These are phyloP conservation scores for Breynia disticha DNA, from an alignment of 441 rosid species.

Conservation along the genomic window DNA sequence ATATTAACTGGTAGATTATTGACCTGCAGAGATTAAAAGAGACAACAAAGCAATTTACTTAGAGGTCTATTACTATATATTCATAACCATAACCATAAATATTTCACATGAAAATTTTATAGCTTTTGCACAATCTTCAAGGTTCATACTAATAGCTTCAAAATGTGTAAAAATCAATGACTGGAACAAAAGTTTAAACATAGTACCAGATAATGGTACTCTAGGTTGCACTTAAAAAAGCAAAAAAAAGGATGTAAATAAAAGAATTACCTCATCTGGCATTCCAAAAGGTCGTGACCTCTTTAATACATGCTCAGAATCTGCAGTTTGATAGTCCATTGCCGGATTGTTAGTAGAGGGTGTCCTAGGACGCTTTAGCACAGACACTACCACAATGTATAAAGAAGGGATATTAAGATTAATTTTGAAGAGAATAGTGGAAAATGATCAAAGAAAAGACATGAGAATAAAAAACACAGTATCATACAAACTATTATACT, in stretches of 20 bases:
- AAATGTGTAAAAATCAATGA: no score
- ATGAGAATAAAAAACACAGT: neutral
- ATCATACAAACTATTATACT: neutral
- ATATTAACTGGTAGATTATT: constrained; percentile 48
- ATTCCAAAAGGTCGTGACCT: constrained; percentile 51
- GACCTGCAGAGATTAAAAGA: constrained; percentile 22
- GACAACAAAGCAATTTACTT: neutral
- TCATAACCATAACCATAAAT: neutral
- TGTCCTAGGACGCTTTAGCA: constrained; percentile 49
- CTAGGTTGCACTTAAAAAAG: neutral
- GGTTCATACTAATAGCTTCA: no score
- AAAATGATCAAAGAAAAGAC: neutral
- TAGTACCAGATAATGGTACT: neutral
- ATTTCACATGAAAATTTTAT: no score
- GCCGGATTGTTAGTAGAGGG: constrained; percentile 25
- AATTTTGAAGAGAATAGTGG: neutral
- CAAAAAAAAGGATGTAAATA: neutral
- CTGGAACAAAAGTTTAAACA: no score
- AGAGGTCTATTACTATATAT: neutral
- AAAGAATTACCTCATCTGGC: constrained; percentile 42
- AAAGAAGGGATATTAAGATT: neutral
- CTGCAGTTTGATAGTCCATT: constrained; percentile 62
- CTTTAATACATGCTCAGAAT: constrained; percentile 70
- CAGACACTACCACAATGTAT: neutral
- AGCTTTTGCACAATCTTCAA: no score